Evolutionary conservation across 805 yeast species (phyloP), one percentile per base, ranked within the genome.

Genomic region (Suhomyces kilbournensis): DNA sequence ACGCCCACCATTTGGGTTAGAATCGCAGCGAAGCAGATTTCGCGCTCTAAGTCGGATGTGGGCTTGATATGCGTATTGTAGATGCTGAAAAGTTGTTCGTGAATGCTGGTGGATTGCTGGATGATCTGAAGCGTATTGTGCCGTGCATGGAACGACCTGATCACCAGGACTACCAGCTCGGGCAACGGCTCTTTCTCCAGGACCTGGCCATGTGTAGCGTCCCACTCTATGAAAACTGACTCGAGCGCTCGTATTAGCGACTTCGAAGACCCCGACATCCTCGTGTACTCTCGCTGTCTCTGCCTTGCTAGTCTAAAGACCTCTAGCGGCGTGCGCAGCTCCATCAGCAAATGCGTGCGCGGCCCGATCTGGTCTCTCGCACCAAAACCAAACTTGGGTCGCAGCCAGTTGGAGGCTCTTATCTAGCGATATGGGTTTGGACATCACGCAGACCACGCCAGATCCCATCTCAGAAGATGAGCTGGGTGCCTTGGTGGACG

Each of bases 1-100:
- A 65, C 68, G 1, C 73, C 70, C 49, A 67, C 62, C 12, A 77
- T 55, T 28, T 62, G 62, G 1, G 57, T 60, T n/a, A 79, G 65
- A 1, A 75, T 60, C 45, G 71, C 73, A 22, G 79, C 53, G 53
- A 79, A 80, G 28, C 66, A 55, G 8, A 59, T 58, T 54, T 79
- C 81, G 43, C 67, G 66, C 6, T 61, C 52, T 7, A 68, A 50
- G 46, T 71, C 63, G 1, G 65, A 59, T 12, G 64, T 52, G 7
- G 68, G 66, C 32, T 61, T 51, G 10, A 77, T 64, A 35, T 64
- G 63, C 1, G 60, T 59, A 9, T 64, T 62, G 60, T 76, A 75
- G 10, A 75, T 53, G 2, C 59, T 53, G 52, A 70, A 69, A 30
- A 79, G 58, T 40, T 73, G 76, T 30, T 71, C 69, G 54, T 68